Evolutionary conservation across 1,139 yeast species (phyloP).

Genomic region (Pneumocystis carinii): DNA sequence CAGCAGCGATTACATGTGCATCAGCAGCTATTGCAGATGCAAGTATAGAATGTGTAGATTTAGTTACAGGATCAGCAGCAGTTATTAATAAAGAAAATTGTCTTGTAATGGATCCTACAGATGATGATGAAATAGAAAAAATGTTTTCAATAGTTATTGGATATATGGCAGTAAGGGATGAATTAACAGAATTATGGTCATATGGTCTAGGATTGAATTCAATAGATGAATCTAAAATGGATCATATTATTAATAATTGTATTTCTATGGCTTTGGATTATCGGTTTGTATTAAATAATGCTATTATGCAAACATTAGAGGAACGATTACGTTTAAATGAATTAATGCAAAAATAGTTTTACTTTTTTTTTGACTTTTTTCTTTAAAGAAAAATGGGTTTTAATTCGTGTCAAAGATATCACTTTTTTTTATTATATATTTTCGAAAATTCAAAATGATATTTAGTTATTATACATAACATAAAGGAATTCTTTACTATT

Average conservation of each 20-base stretch:
- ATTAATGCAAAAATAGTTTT: not conserved
- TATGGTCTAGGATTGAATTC: not conserved
- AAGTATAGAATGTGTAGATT: slow-evolving; percentile 61
- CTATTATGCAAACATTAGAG: not conserved
- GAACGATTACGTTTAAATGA: not conserved
- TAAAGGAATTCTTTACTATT: no score
- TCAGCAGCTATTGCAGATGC: slow-evolving; percentile 71
- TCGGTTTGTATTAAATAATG: not conserved
- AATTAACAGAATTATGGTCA: slow-evolving; percentile 25
- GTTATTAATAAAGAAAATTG: slow-evolving; percentile 2
- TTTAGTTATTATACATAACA: no score
- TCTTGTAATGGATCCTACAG: not conserved
- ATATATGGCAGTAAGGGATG: slow-evolving; percentile 40
- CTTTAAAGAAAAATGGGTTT: no score
- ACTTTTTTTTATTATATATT: no score
- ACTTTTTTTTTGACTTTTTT: no score
- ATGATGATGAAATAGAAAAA: slow-evolving; percentile 3
- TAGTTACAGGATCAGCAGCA: slow-evolving; percentile 37
- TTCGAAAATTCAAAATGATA: no score
- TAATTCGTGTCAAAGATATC: no score
- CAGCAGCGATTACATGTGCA: slow-evolving; percentile 37
- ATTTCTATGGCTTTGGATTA: not conserved
- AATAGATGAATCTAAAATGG: not conserved
- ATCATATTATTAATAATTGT: not conserved
- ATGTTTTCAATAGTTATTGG: slow-evolving; percentile 28